Percentiles rank a stretch among this genome's conserved stretches.
phyloP scores from a whole-genome alignment of 202 grass and related monocot genomes.

The Dendrocalamus latiflorus region DNA sequence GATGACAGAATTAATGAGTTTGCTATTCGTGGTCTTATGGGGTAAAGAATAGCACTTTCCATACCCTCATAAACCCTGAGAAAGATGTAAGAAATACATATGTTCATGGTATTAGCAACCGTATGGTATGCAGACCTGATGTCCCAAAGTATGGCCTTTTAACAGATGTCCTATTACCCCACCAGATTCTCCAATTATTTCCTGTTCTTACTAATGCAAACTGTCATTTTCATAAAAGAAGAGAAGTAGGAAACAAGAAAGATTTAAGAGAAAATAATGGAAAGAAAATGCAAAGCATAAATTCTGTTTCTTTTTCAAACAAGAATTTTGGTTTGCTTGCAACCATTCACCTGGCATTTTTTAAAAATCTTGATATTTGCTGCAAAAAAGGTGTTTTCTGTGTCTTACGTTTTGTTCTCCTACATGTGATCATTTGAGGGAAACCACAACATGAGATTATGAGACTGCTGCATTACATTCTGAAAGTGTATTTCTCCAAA shows the following conservation, averaged over 20 bases:
- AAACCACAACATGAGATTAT: background rate
- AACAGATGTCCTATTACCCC: no score
- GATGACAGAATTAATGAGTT: no score
- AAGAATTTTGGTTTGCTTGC: slow-evolving; percentile 19
- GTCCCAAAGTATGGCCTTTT: no score
- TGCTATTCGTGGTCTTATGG: no score
- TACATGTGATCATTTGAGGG: background rate
- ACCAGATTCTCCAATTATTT: slow-evolving; percentile 19
- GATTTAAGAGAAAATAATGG: background rate
- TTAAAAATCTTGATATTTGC: background rate
- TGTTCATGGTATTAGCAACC: no score
- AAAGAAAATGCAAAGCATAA: background rate
- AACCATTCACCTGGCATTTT: slow-evolving; percentile 7
- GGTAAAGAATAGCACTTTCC: no score
- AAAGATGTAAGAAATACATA: no score
- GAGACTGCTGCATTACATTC: slow-evolving; percentile 9
- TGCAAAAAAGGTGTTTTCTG: background rate
- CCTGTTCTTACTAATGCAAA: background rate
- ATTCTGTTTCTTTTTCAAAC: background rate
- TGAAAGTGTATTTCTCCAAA: slow-evolving; percentile 18
- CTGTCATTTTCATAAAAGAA: background rate
- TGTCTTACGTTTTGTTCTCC: slow-evolving; percentile 6
- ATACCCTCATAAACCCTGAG: no score
- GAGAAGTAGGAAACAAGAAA: background rate
- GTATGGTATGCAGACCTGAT: no score